Conservation (phyloP, 2,329 filamentous ascomycete species). For the Exophiala sp. region DNA sequence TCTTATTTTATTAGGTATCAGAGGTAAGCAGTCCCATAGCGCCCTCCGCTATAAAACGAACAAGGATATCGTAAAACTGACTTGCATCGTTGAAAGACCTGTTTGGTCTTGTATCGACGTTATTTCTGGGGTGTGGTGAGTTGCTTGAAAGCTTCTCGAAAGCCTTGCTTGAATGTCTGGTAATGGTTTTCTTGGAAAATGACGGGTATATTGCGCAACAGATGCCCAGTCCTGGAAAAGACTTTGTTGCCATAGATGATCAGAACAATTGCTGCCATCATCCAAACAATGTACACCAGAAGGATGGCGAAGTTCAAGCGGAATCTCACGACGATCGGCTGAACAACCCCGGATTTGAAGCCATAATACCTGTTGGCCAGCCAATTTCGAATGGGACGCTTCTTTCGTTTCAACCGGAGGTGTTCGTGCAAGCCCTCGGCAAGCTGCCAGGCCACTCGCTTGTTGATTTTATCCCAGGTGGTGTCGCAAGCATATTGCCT, state of each 20-base stretch:
- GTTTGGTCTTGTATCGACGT: background rate
- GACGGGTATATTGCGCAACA: slow-evolving; percentile 5
- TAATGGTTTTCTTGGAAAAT: slow-evolving; percentile 6
- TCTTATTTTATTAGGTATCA: no score
- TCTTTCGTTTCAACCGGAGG: slow-evolving; percentile 16
- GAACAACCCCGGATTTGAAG: slow-evolving; percentile 17
- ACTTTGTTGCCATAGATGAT: slow-evolving; percentile 34
- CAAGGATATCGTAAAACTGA: no score
- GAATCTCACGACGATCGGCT: slow-evolving; percentile 30
- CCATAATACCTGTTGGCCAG: slow-evolving; percentile 23
- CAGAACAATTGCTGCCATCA: slow-evolving; percentile 37
- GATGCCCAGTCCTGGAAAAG: slow-evolving; percentile 8
- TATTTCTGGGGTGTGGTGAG: background rate
- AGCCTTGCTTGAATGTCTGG: slow-evolving; percentile 9
- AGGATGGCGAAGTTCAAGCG: slow-evolving; percentile 32
- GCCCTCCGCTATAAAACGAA: no score
- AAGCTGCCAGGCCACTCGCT: slow-evolving; percentile 64
- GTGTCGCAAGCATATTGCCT: slow-evolving; percentile 58
- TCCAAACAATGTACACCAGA: slow-evolving; percentile 36
- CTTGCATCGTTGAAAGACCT: no score
- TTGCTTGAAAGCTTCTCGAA: slow-evolving; percentile 6
- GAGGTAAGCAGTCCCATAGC: no score
- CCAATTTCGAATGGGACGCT: slow-evolving; percentile 26
- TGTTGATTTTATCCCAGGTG: slow-evolving; percentile 70
- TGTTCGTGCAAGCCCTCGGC: slow-evolving; percentile 44